These are phyloP conservation scores for Kockiozyma suomiensis DNA, from an alignment of 805 yeast species.

Conservation along the genomic window DNA sequence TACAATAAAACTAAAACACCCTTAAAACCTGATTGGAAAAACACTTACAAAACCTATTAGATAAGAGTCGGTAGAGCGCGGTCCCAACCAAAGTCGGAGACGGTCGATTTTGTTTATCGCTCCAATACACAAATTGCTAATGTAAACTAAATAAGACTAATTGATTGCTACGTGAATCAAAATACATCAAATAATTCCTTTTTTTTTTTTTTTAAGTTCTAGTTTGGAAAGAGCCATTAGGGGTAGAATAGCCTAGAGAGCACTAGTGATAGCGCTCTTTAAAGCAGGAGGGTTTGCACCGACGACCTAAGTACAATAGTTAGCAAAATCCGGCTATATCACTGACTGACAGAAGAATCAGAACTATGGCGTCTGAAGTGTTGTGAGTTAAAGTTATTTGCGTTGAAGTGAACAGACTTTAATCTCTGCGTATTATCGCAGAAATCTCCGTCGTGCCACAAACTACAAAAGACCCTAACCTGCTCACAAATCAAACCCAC, in stretches of 20 bases:
- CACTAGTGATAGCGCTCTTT: conserved; percentile 33
- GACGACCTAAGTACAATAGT: conserved; percentile 25
- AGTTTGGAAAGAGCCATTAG: background rate
- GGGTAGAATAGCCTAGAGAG: conserved; percentile 12
- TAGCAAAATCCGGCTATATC: background rate
- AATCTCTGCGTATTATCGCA: too few relatives aligned
- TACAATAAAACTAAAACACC: too few relatives aligned
- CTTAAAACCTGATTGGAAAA: too few relatives aligned
- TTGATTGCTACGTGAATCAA: background rate
- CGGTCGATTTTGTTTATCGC: background rate
- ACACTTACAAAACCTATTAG: too few relatives aligned
- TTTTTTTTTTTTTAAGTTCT: background rate
- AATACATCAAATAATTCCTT: background rate
- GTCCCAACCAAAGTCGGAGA: background rate
- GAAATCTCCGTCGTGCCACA: too few relatives aligned
- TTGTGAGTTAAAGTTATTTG: too few relatives aligned
- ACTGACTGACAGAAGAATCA: background rate
- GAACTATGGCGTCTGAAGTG: too few relatives aligned
- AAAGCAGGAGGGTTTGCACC: conserved; percentile 37
- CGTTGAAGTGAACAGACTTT: too few relatives aligned
- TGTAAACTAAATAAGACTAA: background rate
- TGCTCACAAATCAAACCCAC: conserved; percentile 6
- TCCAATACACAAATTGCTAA: background rate
- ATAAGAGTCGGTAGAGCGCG: too few relatives aligned
- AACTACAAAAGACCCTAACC: background rate